Percentiles rank a stretch among this genome's conserved stretches.
These are phyloP conservation scores for Anthracocystis walkeri DNA, from an alignment of 1,284 basidiomycete genomes.

Conservation along the genomic window DNA sequence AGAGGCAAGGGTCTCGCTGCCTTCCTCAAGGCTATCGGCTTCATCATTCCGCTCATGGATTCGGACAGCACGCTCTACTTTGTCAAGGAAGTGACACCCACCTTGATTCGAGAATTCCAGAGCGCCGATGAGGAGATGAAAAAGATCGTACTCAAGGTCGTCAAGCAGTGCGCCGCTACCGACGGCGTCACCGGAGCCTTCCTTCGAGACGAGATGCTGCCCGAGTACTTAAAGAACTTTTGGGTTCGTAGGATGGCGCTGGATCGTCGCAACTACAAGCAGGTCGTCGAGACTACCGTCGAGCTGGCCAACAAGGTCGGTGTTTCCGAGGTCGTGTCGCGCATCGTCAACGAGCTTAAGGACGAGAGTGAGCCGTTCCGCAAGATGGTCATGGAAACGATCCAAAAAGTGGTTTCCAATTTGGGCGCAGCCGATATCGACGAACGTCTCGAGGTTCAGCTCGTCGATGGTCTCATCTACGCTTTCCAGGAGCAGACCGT, in stretches of 20 bases:
- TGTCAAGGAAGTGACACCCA: conserved; percentile 69
- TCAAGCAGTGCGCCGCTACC: conserved; percentile 97
- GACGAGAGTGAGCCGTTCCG: conserved; percentile 85
- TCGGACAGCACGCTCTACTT: conserved; percentile 76
- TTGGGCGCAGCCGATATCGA: conserved; percentile 96
- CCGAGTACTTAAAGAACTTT: conserved; percentile 99
- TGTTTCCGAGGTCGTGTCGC: conserved; percentile 92
- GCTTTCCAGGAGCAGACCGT: conserved; percentile 99
- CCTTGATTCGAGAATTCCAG: conserved; percentile 95
- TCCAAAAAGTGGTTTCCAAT: conserved; percentile 92
- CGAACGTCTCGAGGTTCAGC: conserved; percentile 89
- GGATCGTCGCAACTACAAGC: conserved; percentile 93
- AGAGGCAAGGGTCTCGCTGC: conserved; percentile 98
- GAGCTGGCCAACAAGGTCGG: conserved; percentile 97
- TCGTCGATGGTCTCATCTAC: conserved; percentile 98
- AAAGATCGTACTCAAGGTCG: conserved; percentile 98
- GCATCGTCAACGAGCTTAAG: conserved; percentile 96
- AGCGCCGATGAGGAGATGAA: conserved; percentile 99
- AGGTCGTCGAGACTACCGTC: conserved; percentile 98
- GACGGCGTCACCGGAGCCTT: conserved; percentile 73
- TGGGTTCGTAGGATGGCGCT: conserved; percentile 96
- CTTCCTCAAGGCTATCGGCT: conserved; percentile 98
- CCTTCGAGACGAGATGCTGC: conserved; percentile 89
- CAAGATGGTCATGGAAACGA: conserved; percentile 99
- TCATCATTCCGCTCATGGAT: conserved; percentile 99